Evolutionary conservation across 441 rosid genomes (phyloP).

Genomic region (Arabidopsis lyrata): DNA sequence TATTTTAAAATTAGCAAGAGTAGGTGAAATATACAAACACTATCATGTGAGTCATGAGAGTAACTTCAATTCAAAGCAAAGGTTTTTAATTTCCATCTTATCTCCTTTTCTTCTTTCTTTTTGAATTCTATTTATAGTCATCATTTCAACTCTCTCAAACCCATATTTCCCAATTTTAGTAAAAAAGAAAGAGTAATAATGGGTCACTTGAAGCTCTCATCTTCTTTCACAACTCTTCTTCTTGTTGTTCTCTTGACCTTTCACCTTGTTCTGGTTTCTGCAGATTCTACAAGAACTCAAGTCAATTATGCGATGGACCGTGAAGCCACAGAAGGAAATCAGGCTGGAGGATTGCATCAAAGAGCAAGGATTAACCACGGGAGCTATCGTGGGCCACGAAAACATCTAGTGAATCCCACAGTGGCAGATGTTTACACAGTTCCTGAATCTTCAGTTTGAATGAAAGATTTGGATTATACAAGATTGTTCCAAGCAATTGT

Average conservation of each 20-base stretch:
- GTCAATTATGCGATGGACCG: constrained; percentile 3
- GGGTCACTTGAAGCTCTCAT: constrained; percentile 42
- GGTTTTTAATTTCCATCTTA: constrained; percentile 29
- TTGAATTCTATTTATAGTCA: constrained; percentile 40
- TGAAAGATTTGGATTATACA: constrained; percentile 6
- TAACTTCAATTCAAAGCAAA: constrained; percentile 47
- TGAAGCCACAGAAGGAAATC: constrained; percentile 23
- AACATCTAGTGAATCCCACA: constrained; percentile 40
- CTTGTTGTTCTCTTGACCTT: constrained; percentile 30
- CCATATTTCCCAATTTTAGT: constrained; percentile 9
- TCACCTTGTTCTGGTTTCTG: constrained; percentile 35
- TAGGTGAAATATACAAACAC: constrained; percentile 36
- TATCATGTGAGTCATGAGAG: constrained; percentile 47
- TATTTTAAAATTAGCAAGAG: constrained; percentile 11
- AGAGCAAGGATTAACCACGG: constrained; percentile 45
- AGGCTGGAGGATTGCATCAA: constrained; percentile 6
- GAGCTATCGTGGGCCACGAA: constrained; percentile 39
- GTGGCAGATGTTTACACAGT: constrained; percentile 25
- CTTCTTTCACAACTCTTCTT: constrained; percentile 28
- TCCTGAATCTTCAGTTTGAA: constrained; percentile 43
- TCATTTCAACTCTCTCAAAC: constrained; percentile 35
- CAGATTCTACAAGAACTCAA: constrained; percentile 35
- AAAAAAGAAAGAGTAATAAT: constrained; percentile 17
- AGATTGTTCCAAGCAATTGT: constrained; percentile 16
- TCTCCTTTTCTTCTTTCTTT: constrained; percentile 9